These are phyloP conservation scores for Aspergillus hancockii DNA, from an alignment of 495 filamentous ascomycete genomes.

Conservation along the genomic window DNA sequence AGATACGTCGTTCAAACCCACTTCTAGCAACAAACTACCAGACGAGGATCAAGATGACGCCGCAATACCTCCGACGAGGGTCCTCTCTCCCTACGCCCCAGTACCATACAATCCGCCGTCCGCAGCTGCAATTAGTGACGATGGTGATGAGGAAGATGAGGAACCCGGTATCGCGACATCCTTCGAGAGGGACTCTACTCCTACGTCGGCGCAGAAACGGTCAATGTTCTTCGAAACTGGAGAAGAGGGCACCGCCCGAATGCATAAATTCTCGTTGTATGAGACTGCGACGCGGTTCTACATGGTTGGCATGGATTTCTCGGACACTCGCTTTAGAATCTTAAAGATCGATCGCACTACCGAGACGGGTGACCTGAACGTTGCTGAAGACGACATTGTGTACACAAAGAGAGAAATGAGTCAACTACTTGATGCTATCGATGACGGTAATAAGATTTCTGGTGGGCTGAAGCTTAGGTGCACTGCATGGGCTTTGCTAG, in stretches of 20 bases:
- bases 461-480: conserved; percentile 91
- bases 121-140: conserved; percentile 26
- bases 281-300: conserved; percentile 92
- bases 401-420: conserved; percentile 94
- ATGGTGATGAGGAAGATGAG: conserved; percentile 39
- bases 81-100: conserved; percentile 24
- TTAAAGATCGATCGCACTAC: conserved; percentile 91
- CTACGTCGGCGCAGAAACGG: conserved; percentile 40
- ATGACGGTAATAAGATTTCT: conserved; percentile 89
- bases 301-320: conserved; percentile 86
- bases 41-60: conserved; percentile 24
- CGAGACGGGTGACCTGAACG: conserved; percentile 75
- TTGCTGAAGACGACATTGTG: conserved; percentile 91
- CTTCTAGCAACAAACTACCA: conserved; percentile 17
- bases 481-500: conserved; percentile 89
- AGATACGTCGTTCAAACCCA: conserved; percentile 17
- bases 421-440: conserved; percentile 87
- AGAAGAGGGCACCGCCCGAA: conserved; percentile 73
- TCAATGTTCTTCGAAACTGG: conserved; percentile 55
- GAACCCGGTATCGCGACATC: conserved; percentile 45
- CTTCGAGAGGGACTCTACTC: conserved; percentile 43
- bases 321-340: conserved; percentile 85
- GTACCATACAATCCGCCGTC: conserved; percentile 29
- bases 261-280: conserved; percentile 95
- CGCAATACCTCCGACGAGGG: conserved; percentile 12